Conservation (phyloP, 2,329 filamentous ascomycete genomes). For the Colletotrichum eremochloae region DNA sequence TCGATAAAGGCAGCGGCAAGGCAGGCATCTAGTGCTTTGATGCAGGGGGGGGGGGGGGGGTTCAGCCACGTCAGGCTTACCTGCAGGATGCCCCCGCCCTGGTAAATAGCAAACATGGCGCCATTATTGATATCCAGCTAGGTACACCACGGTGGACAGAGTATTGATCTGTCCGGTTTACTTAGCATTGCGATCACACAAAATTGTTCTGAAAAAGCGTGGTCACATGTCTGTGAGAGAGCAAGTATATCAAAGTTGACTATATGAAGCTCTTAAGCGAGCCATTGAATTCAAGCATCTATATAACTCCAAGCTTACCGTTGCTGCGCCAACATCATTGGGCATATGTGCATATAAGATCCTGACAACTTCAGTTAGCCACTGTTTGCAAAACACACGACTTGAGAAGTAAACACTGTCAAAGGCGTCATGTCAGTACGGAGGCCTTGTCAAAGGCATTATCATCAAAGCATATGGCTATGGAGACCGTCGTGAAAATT, state of each 20-base stretch:
- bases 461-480: constrained; percentile 45
- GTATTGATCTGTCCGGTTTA: neutral
- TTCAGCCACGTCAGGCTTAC: neutral
- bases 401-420: constrained; percentile 17
- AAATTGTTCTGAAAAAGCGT: neutral
- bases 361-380: constrained; percentile 36
- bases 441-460: constrained; percentile 44
- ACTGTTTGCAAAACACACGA: constrained; percentile 23
- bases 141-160: no score
- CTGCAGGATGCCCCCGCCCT: neutral
- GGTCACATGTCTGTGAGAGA: neutral
- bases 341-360: neutral
- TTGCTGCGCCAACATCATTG: neutral
- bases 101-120: neutral
- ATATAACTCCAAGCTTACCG: neutral
- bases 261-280: neutral
- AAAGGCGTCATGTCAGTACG: constrained; percentile 42
- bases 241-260: no score
- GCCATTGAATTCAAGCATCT: neutral
- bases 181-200: no score
- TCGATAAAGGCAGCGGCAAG: neutral
- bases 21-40: neutral
- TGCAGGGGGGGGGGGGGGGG: neutral
- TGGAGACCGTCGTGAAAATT: constrained; percentile 45
- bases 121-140: neutral